Evolutionary conservation across 2,329 filamentous ascomycete species (phyloP), one percentile per base, ranked within the genome.

Genomic region (Talaromyces sp.): DNA sequence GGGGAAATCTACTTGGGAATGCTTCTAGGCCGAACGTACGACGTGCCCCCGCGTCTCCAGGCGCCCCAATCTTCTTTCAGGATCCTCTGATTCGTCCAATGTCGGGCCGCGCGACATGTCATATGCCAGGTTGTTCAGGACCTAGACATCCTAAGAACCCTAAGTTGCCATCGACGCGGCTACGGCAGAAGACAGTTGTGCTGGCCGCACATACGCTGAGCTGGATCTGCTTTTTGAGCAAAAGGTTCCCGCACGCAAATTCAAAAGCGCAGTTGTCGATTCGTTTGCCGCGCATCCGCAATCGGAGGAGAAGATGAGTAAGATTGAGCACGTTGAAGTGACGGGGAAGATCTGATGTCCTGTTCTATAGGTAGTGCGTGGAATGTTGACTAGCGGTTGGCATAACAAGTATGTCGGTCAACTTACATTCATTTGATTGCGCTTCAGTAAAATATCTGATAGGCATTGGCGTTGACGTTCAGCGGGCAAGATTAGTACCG

Each of bases 111-210:
- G n/a, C 41, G 36, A 17, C 17, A 22, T 41, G 39, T 15, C 39
- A 22, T 17, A 41, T 21, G 3, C 39, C 39, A 7, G 2, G 39
- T 17, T 17, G 25, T 28, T 28, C 25, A 28, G 25, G 25, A 28
- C 25, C 21, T 22, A 19, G 40, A 43, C 9, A 22, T 43, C 7
- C 11, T 3, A 1, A 13, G 40, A 5, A 43, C 70, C 73, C 56
- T 5, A 79, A 79, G 64, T 79, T 67, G 21, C 74, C 69, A 0
- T 76, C 75, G 0, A 70, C 78, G 2, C 63, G 63, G 1, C 66
- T 78, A 1, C 70, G 75, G 0, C 77, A 76, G 60, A 77, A 76
- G 41, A 81, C 78, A n/a, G 79, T 67, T 59, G 66, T 67, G 39
- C 64, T 77, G 17, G 72, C 21, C 59, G 72, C 36, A 71, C 70